Evolutionary conservation across 768 basidiomycete species (phyloP).

Genomic region (Lactarius hengduanensis): DNA sequence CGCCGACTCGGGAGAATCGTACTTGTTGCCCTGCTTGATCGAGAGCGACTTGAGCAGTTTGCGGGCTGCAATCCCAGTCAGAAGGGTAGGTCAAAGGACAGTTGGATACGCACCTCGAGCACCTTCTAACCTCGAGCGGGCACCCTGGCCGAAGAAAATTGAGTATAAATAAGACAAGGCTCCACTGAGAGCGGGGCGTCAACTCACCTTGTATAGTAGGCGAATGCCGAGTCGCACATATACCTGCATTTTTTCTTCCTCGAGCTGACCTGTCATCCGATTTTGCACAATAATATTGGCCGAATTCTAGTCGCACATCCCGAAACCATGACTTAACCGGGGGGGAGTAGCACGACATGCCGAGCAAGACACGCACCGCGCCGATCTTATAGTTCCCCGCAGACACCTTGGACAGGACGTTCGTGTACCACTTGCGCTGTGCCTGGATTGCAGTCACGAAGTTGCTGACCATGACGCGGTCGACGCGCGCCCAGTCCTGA

Average conservation of each 20-base stretch:
- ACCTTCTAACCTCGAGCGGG: constrained; percentile 86
- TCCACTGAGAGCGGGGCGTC: neutral
- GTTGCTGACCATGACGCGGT: constrained; percentile 88
- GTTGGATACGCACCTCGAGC: constrained; percentile 56
- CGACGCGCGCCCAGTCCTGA: constrained; percentile 87
- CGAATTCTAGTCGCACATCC: constrained; percentile 60
- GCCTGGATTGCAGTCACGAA: constrained; percentile 94
- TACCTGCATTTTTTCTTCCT: constrained; percentile 98
- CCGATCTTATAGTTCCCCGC: constrained; percentile 87
- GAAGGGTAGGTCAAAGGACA: constrained; percentile 3
- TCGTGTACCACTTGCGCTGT: constrained; percentile 96
- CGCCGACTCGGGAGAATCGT: constrained; percentile 81
- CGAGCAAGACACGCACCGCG: constrained; percentile 55
- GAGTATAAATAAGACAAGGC: constrained; percentile 5
- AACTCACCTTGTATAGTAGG: constrained; percentile 73
- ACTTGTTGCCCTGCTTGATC: constrained; percentile 92
- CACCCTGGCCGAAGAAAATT: constrained; percentile 51
- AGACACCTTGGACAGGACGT: constrained; percentile 81
- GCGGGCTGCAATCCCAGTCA: constrained; percentile 48
- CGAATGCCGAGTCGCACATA: constrained; percentile 93
- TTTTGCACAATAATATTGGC: constrained; percentile 99
- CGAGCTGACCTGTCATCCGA: constrained; percentile 82
- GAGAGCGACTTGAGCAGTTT: constrained; percentile 86
- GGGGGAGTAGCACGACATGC: neutral
- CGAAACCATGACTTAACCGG: neutral